These are phyloP conservation scores for Turritis glabra DNA, from an alignment of 345 rosid species.

Conservation along the genomic window DNA sequence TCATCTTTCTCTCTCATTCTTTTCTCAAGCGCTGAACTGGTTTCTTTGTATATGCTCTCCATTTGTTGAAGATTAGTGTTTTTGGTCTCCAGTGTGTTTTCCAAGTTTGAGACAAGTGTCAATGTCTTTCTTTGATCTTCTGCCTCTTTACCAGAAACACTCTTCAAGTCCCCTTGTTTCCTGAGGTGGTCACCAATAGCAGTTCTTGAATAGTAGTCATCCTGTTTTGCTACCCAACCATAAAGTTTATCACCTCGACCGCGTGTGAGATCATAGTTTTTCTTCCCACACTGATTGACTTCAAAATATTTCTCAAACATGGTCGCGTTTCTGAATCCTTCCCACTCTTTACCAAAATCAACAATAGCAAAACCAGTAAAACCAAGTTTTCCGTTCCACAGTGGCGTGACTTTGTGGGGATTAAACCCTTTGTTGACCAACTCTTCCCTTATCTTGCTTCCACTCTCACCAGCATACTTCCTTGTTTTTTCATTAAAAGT, in stretches of 20 bases:
- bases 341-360: conserved; percentile 68
- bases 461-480: conserved; percentile 58
- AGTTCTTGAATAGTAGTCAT: conserved; percentile 47
- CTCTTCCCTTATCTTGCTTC: conserved; percentile 52
- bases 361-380: conserved; percentile 70
- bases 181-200: conserved; percentile 51
- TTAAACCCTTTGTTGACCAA: conserved; percentile 56
- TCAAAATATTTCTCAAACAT: conserved; percentile 60
- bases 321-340: conserved; percentile 56
- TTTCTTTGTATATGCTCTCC: conserved; percentile 47
- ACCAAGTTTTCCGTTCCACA: conserved; percentile 56
- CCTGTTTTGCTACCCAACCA: conserved; percentile 78
- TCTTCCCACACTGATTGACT: conserved; percentile 49
- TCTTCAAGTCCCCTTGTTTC: conserved; percentile 58
- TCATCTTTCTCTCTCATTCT: conserved; percentile 51
- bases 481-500: conserved; percentile 32
- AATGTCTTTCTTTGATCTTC: conserved; percentile 50
- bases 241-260: conserved; percentile 47
- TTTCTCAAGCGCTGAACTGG: conserved; percentile 31
- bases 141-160: conserved; percentile 52
- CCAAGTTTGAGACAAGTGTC: conserved; percentile 48
- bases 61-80: conserved; percentile 45
- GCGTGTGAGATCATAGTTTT: conserved; percentile 36
- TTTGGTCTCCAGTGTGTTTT: conserved; percentile 52
- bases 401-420: conserved; percentile 55